These are phyloP conservation scores for Avena sativa DNA, from an alignment of 176 grass and related monocot species.

Conservation along the genomic window DNA sequence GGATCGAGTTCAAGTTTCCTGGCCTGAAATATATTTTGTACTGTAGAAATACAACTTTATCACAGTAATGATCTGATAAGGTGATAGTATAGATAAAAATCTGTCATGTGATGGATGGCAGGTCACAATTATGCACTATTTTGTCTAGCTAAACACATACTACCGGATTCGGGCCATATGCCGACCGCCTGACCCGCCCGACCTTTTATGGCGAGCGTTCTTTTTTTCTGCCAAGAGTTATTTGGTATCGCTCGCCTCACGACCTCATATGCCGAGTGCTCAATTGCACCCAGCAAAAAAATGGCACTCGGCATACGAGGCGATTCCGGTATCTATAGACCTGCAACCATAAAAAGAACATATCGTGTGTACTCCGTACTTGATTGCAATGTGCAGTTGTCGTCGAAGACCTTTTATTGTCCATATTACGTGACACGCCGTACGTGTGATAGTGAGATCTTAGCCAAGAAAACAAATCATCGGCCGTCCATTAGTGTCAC, in stretches of 20 bases:
- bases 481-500: slow-evolving; percentile 35
- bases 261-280: no score
- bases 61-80: neutral
- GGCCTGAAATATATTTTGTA: neutral
- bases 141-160: neutral
- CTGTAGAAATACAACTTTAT: neutral
- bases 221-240: no score
- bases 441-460: slow-evolving; percentile 54
- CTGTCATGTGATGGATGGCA: neutral
- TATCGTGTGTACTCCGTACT: neutral
- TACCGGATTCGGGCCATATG: no score
- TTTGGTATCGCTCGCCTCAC: no score
- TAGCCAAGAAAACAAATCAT: neutral
- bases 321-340: neutral
- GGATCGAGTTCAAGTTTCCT: neutral
- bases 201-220: no score
- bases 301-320: no score
- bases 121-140: neutral
- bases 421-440: slow-evolving; percentile 34
- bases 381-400: neutral
- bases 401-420: slow-evolving; percentile 4
- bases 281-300: no score
- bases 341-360: neutral
- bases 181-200: no score
- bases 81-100: no score